Base-by-base conservation (phyloP, 257 asterid genomes). In the Solanum lycopersicoides region DNA sequence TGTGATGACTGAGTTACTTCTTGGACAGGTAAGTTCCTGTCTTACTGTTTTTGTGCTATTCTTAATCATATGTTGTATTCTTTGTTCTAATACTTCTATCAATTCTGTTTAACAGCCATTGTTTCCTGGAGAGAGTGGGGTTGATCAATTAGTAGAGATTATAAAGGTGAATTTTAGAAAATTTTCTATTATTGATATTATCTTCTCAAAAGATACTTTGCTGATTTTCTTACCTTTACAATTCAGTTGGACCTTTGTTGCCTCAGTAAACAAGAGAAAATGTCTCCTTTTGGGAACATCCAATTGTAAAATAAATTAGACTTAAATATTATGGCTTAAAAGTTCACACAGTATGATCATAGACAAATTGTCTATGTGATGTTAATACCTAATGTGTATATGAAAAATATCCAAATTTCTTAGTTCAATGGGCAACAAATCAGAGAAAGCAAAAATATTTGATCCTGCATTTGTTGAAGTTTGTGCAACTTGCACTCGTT, bases 121-220 rank as follows among this genome's bases (percentile, higher is more conserved):
- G 89, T 96, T 96, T 92, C 99, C 99, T 16, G 99, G 99, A 88
- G 99, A 96, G 92, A 96, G 98, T 92, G 99, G 98, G 90, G 99
- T 96, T 34, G 99, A 96, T 90, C 99, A 96, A 89, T 94, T 96
- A 88, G 99, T 95, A 89, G 99, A 96, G 90, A 93, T 96, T 88
- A 96, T 96, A 86, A 96, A 96, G 99, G 99, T 96, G 85, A 87
- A 87, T 73, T 73, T 30, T 50, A 23, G 28, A 34, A 59, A 63
- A 35, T 87, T 65, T 47, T 39, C 11, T 59, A 13, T 72, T 25
- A 14, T 82, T 66, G n/a, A 63, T 12, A 34, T 32, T 41, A 23
- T 21, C 34, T 79, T 20, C 41, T 73, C 28, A 53, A 30, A 50
- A 20, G 71, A 1, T 50, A 16, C 69, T 82, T 74, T 11, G 12